phyloP scores from a whole-genome alignment of 208 protist genomes.

The Leishmania mexicana region DNA sequence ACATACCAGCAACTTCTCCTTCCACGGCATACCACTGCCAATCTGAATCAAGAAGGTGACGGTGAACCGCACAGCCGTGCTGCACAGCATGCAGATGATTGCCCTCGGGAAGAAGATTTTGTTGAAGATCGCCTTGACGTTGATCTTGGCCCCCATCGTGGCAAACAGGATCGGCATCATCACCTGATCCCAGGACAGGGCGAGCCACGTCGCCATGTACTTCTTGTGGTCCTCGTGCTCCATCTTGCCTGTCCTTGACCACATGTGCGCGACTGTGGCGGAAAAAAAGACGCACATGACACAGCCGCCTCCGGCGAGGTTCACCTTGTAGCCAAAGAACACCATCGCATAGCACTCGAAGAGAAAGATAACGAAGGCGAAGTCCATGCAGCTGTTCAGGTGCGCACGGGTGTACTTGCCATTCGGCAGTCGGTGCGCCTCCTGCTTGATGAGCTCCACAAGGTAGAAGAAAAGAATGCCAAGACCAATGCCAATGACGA shows the following conservation, averaged over 20 bases:
- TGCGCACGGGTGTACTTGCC: constrained; percentile 61
- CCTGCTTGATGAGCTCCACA: constrained; percentile 74
- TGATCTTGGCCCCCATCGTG: constrained; percentile 75
- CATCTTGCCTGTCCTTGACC: constrained; percentile 37
- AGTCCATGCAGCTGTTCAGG: constrained; percentile 60
- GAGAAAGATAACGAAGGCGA: constrained; percentile 63
- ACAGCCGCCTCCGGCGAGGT: constrained; percentile 69
- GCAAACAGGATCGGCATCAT: constrained; percentile 80
- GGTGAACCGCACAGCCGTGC: constrained; percentile 56
- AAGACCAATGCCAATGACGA: constrained; percentile 54
- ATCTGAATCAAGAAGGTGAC: constrained; percentile 60
- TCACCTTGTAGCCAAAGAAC: constrained; percentile 63
- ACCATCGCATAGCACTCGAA: constrained; percentile 59
- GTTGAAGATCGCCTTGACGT: constrained; percentile 67
- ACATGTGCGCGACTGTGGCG: constrained; percentile 77
- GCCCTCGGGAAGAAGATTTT: constrained; percentile 69
- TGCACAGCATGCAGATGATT: constrained; percentile 59
- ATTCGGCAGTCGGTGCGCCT: constrained; percentile 70
- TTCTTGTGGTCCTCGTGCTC: constrained; percentile 73
- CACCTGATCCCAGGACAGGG: constrained; percentile 70
- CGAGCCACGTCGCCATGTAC: constrained; percentile 65
- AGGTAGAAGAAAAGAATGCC: constrained; percentile 70
- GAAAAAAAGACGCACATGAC: constrained; percentile 79
- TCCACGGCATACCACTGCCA: constrained; percentile 50
- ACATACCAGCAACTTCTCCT: constrained; percentile 67